A percentile compares a stretch with the other conserved stretches of the same genome.
Evolutionary conservation across 306 rosid genomes (phyloP).

Genomic region (Medicago arabica): DNA sequence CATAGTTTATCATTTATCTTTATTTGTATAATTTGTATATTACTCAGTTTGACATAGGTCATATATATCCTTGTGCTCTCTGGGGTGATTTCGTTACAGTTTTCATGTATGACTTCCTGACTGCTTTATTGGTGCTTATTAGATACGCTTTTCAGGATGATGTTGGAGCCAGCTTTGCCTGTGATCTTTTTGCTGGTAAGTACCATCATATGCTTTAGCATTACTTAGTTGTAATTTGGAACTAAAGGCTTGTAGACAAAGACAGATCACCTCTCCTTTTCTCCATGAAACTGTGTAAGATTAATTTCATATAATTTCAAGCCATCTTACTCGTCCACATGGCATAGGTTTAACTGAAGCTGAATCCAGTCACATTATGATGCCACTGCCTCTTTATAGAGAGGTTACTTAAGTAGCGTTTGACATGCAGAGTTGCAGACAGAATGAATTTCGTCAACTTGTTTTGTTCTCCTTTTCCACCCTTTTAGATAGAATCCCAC

Average conservation of each 20-base stretch:
- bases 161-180: constrained; percentile 80
- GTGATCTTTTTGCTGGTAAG: constrained; percentile 72
- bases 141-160: constrained; percentile 77
- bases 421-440: background rate
- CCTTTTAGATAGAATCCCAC: background rate
- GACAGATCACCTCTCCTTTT: constrained; percentile 27
- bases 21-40: constrained; percentile 37
- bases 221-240: constrained; percentile 37
- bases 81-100: constrained; percentile 45
- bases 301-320: constrained; percentile 29
- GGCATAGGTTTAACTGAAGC: constrained; percentile 24
- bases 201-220: constrained; percentile 43
- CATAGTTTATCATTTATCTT: constrained; percentile 35
- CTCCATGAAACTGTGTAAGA: constrained; percentile 17
- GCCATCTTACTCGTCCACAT: constrained; percentile 9
- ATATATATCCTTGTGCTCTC: constrained; percentile 38
- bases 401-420: background rate
- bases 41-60: constrained; percentile 44
- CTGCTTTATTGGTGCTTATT: constrained; percentile 55
- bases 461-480: background rate
- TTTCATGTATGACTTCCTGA: constrained; percentile 52
- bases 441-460: background rate
- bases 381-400: constrained; percentile 27
- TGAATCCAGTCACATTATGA: constrained; percentile 34
- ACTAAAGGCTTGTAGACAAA: constrained; percentile 24